Base-by-base conservation (phyloP, 2,329 filamentous ascomycete species). In the Fusarium decemcellulare region DNA sequence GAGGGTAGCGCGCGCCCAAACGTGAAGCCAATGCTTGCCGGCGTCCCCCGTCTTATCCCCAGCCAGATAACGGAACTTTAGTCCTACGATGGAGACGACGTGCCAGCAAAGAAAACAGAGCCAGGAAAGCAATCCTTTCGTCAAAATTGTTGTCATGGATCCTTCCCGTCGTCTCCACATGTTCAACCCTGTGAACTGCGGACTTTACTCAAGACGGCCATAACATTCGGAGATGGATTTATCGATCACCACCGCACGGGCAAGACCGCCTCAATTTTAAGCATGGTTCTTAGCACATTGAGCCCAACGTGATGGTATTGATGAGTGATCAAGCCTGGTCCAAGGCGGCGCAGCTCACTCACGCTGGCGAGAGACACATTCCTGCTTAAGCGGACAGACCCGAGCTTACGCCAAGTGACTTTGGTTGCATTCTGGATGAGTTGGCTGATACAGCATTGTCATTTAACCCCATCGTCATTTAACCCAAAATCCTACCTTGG, bases 281-380 rank as follows among this genome's bases (percentile, higher is more conserved):
- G 39, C 60, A 40, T 54, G 47, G 40, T 48, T 51, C 18, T 34
- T 29, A 53, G 60, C 40, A 42, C 11, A 8, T 27, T 8, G 8
- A 12, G 61, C 56, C 27, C 47, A 55, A 61, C 40, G 10, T 48
- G 10, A 27, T 54, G 34, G 40, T 18, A 23, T 32, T 11, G 50
- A 15, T 15, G 29, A 27, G 16, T 61, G 56, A 48, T 48, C 47
- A 53, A 47, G 11, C 15, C 39, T 8, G 32, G 32, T 23, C 23
- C 23, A 23, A 23, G 23, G 23, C 23, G 23, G 23, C 23, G 23
- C 23, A 23, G 23, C 23, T 23, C 23, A 23, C 23, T 23, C 23
- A 23, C 23, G 23, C 23, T 23, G 23, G 23, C 23, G 23, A 23
- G 23, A 23, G 4, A 23, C 23, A 23, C 18, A 23, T 23, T 23